phyloP scores from a whole-genome alignment of 176 grass and related monocot genomes.

The Melocanna baccifera region DNA sequence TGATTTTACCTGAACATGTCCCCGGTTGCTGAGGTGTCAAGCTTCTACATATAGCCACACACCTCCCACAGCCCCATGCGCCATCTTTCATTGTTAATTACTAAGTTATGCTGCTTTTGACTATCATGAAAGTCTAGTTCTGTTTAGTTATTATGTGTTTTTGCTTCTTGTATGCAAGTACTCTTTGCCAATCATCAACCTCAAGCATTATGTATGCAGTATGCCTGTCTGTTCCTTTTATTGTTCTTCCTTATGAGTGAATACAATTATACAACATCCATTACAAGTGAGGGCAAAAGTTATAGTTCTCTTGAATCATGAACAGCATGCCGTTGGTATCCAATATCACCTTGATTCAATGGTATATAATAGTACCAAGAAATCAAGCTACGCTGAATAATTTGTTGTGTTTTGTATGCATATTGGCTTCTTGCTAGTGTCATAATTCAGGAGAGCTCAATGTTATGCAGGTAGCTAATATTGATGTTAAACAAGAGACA shows the following conservation, averaged over 20 bases:
- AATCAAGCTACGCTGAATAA: conserved; percentile 5
- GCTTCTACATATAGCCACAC: not conserved
- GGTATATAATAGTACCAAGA: not conserved
- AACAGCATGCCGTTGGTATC: not conserved
- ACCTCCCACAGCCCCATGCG: not conserved
- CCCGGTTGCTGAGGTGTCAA: not conserved
- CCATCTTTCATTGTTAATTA: not conserved
- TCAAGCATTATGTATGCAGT: not conserved
- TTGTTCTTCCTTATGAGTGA: not conserved
- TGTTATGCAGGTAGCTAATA: conserved; percentile 69
- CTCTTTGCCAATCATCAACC: not conserved
- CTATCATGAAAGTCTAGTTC: not conserved
- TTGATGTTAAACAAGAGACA: conserved; percentile 86
- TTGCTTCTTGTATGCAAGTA: not conserved
- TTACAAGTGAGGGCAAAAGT: not conserved
- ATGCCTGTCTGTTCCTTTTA: not conserved
- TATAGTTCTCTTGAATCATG: not conserved
- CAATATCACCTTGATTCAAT: conserved; percentile 3
- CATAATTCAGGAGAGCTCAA: conserved; percentile 24
- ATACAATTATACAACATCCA: not conserved
- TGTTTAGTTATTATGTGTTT: not conserved
- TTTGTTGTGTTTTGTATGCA: conserved; percentile 1
- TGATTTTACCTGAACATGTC: not conserved
- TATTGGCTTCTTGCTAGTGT: not conserved
- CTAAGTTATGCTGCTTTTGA: not conserved